A percentile compares a stretch with the other conserved stretches of the same genome.
Conservation (phyloP, 305 asterid species). For the Plantago coronopus region DNA sequence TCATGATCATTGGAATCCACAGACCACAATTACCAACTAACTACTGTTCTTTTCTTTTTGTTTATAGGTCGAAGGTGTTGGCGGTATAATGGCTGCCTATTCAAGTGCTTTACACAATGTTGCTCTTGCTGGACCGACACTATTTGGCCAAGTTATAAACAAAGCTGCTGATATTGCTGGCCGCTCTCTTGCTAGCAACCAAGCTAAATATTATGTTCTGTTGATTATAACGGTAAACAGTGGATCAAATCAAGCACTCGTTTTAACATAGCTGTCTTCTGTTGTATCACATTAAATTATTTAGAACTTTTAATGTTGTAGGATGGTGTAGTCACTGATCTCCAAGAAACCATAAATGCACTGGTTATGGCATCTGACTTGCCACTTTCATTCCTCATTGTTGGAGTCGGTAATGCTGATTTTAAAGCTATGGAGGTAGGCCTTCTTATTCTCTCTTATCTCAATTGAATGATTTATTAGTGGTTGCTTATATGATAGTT, state of each 20-base stretch:
- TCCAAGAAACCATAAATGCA: slow-evolving; percentile 58
- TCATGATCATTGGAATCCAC: no score
- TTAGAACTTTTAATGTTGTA: slow-evolving; percentile 22
- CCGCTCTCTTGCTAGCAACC: slow-evolving; percentile 41
- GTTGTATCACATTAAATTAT: no score
- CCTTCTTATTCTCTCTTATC: no score
- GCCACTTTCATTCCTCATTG: slow-evolving; percentile 69
- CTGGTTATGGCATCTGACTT: slow-evolving; percentile 68
- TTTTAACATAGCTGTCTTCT: no score
- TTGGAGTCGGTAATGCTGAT: slow-evolving; percentile 79
- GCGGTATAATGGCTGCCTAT: slow-evolving; percentile 78
- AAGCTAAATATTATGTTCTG: slow-evolving; percentile 56
- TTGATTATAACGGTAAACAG: slow-evolving; percentile 64
- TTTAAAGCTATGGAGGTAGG: slow-evolving; percentile 82
- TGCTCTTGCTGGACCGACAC: slow-evolving; percentile 66
- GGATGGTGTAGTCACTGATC: slow-evolving; percentile 73
- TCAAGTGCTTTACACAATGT: slow-evolving; percentile 54
- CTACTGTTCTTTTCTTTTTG: neutral
- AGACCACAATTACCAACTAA: no score
- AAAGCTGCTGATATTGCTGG: slow-evolving; percentile 71
- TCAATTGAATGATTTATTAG: neutral
- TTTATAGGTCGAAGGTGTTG: slow-evolving; percentile 60
- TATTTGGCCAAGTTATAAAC: slow-evolving; percentile 68
- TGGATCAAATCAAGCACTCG: neutral
- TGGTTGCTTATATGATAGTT: neutral